Percentiles rank a stretch among this genome's conserved stretches.
phyloP scores from a whole-genome alignment of 176 grass and related monocot genomes.

The Rhynchospora breviuscula region DNA sequence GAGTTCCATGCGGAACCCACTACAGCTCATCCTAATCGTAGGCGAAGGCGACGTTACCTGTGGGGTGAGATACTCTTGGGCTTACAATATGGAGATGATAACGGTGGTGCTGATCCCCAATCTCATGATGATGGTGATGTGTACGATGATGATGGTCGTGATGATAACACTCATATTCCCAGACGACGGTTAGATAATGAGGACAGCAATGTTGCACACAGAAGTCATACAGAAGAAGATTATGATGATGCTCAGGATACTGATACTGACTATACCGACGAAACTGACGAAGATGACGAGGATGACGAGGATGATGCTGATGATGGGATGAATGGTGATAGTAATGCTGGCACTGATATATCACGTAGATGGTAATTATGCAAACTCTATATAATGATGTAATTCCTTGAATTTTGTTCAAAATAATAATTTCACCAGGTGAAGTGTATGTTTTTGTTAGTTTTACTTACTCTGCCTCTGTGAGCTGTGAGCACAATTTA shows the following conservation, averaged over 20 bases:
- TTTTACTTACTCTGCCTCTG: background rate
- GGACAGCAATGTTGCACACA: background rate
- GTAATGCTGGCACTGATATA: background rate
- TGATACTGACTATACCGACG: background rate
- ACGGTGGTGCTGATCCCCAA: slow-evolving; percentile 14
- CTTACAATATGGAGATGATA: slow-evolving; percentile 44
- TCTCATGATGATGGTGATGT: slow-evolving; percentile 27
- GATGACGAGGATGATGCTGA: background rate
- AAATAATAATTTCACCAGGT: background rate
- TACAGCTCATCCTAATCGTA: slow-evolving; percentile 2
- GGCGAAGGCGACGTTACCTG: slow-evolving; percentile 59
- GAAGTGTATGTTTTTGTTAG: background rate
- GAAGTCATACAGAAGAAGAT: background rate
- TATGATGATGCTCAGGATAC: background rate
- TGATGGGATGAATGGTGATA: background rate
- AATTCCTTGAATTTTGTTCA: background rate
- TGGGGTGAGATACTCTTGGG: slow-evolving; percentile 80
- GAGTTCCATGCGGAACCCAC: slow-evolving; percentile 32
- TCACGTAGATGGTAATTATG: background rate
- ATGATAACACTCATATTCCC: slow-evolving; percentile 50
- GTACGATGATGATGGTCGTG: slow-evolving; percentile 20
- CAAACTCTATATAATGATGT: background rate
- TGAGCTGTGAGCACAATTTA: background rate
- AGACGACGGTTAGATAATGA: slow-evolving; percentile 35
- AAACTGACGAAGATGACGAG: background rate